Evolutionary conservation across 2,329 filamentous ascomycete species (phyloP), one percentile per base, ranked within the genome.

Genomic region (Stemphylium vesicarium): DNA sequence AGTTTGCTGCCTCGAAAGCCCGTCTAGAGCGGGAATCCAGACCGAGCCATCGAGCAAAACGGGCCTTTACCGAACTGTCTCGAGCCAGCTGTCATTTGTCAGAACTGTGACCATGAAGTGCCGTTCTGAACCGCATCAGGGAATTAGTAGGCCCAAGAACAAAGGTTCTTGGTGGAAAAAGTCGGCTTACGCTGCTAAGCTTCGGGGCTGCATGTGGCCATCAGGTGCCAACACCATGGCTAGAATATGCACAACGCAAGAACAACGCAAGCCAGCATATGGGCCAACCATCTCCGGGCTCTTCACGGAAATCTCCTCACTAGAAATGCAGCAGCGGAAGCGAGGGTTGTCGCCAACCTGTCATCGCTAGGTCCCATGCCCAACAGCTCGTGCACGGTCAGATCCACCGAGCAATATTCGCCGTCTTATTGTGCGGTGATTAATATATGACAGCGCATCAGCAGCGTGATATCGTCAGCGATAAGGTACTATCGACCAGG

Each of bases 391-490:
- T 29, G 52, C 52, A 52, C 53, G 43, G 48, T 31, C 37, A 41
- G 43, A 18, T 26, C 31, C 39, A 56, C 35, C 33, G 20, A 38
- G 36, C 33, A 38, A 56, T 52, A 52, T 37, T 2, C 35, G 48
- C 32, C 15, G 35, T 42, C 44, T 45, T 56, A 56, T 52, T 49
- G 18, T 22, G 40, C 56, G 36, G 40, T 40, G 47, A 49, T 32
- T 52, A 48, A 42, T 52, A 35, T 46, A 37, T 33, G 47, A 31
- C 42, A 36, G 22, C 44, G 45, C 39, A 52, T 37, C 52, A 51
- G 18, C 22, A 38, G 12, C 39, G 24, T 42, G 22, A 18, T 59
- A 59, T 59, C 16, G 39, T 49, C 52, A 53, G 52, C 52, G 40
- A 10, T 56, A 18, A 32, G 32, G 6, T 20, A 45, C 18, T 56